Evolutionary conservation across 768 basidiomycete genomes (phyloP).

Genomic region (Collybiopsis luxurians): DNA sequence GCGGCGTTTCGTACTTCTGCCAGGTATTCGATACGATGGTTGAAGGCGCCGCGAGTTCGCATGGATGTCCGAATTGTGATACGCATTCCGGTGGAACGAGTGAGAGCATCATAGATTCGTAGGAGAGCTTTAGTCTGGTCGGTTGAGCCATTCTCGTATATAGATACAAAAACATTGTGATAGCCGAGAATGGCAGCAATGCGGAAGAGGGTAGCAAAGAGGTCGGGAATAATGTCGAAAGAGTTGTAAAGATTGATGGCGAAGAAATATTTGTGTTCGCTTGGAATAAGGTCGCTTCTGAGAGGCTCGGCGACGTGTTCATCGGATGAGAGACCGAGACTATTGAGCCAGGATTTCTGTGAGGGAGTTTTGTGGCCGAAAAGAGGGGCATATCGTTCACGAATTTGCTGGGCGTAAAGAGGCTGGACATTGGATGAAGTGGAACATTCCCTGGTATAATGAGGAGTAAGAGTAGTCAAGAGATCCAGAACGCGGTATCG

Average conservation of each 20-base stretch:
- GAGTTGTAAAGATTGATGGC: slow-evolving; percentile 99
- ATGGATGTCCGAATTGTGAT: slow-evolving; percentile 91
- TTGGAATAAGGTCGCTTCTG: slow-evolving; percentile 37
- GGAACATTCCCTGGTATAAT: slow-evolving; percentile 90
- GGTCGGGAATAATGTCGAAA: slow-evolving; percentile 96
- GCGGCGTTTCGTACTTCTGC: slow-evolving; percentile 99
- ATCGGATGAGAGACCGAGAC: slow-evolving; percentile 43
- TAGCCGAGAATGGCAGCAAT: slow-evolving; percentile 90
- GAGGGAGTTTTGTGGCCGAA: slow-evolving; percentile 71
- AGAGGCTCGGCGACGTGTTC: slow-evolving; percentile 38
- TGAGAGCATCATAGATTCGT: slow-evolving; percentile 92
- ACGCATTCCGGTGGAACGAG: slow-evolving; percentile 85
- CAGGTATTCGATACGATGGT: slow-evolving; percentile 99
- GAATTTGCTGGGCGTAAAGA: slow-evolving; percentile 80
- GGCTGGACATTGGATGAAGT: slow-evolving; percentile 69
- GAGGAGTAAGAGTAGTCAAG: slow-evolving; percentile 82
- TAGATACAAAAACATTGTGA: slow-evolving; percentile 97
- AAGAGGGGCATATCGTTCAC: slow-evolving; percentile 81
- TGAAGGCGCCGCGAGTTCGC: slow-evolving; percentile 93
- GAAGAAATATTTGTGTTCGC: slow-evolving; percentile 97
- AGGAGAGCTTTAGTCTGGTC: slow-evolving; percentile 98
- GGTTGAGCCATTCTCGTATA: slow-evolving; percentile 98
- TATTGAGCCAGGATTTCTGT: slow-evolving; percentile 57
- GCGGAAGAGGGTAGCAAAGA: slow-evolving; percentile 95
- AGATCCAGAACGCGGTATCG: slow-evolving; percentile 84